phyloP scores from a whole-genome alignment of 805 yeast genomes.

The Candida nonsorbophila region DNA sequence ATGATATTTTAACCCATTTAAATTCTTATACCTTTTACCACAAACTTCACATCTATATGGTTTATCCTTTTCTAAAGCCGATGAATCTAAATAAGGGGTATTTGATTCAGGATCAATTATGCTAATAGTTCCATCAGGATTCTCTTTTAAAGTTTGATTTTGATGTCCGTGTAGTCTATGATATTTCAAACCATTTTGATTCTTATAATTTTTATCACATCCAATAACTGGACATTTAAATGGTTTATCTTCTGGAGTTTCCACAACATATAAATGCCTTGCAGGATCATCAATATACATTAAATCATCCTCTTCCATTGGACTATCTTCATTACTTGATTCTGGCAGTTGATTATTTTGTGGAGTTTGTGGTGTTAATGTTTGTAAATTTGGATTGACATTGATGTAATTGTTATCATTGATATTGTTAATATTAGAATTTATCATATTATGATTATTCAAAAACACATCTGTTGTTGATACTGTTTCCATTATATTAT shows the following conservation, averaged over 20 bases:
- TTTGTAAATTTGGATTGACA: constrained; percentile 12
- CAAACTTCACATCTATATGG: constrained; percentile 98
- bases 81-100: constrained; percentile 87
- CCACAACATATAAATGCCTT: constrained; percentile 86
- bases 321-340: constrained; percentile 15
- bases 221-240: constrained; percentile 97
- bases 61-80: constrained; percentile 94
- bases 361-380: constrained; percentile 12
- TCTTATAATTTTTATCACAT: constrained; percentile 94
- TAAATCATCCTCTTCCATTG: constrained; percentile 49
- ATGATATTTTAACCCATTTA: constrained; percentile 94
- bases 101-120: constrained; percentile 89
- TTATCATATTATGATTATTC: constrained; percentile 36
- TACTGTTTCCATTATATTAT: constrained; percentile 76
- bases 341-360: constrained; percentile 13
- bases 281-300: constrained; percentile 97
- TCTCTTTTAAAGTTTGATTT: constrained; percentile 84
- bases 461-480: constrained; percentile 90
- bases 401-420: constrained; percentile 11
- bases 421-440: constrained; percentile 18
- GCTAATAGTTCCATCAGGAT: constrained; percentile 88
- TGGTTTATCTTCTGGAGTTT: constrained; percentile 88
- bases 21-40: constrained; percentile 92
- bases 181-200: constrained; percentile 94
- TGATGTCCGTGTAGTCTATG: constrained; percentile 96